Evolutionary conservation across 306 rosid species (phyloP).

Genomic region (Leucaena leucocephala): DNA sequence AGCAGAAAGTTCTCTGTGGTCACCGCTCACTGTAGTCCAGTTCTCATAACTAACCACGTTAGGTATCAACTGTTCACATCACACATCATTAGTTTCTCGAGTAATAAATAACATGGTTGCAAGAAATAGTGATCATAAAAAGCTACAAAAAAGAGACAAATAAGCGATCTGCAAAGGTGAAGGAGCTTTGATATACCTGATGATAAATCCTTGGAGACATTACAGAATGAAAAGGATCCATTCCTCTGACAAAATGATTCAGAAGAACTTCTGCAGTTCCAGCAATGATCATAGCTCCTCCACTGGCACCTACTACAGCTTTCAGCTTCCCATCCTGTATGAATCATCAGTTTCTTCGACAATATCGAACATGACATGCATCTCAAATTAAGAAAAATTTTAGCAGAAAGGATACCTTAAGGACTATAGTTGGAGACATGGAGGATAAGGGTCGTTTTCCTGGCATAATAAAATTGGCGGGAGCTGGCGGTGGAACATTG

Average conservation of each 20-base stretch:
- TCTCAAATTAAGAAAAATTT: constrained; percentile 13
- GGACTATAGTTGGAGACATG: constrained; percentile 80
- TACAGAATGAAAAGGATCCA: constrained; percentile 75
- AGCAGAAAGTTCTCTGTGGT: constrained; percentile 67
- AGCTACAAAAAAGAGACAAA: background rate
- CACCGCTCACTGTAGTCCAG: constrained; percentile 74
- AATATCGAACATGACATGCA: constrained; percentile 15
- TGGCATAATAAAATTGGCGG: constrained; percentile 73
- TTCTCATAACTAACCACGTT: constrained; percentile 72
- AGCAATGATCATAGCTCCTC: constrained; percentile 66
- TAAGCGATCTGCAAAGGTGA: background rate
- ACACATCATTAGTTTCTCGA: constrained; percentile 19
- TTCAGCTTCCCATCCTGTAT: constrained; percentile 63
- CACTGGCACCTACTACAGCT: constrained; percentile 87
- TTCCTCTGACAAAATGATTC: constrained; percentile 76
- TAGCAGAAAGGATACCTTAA: constrained; percentile 56
- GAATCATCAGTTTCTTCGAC: constrained; percentile 7
- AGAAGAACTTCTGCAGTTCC: constrained; percentile 71
- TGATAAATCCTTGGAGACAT: constrained; percentile 82
- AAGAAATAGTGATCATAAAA: background rate
- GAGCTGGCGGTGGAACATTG: constrained; percentile 66
- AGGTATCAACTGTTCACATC: constrained; percentile 65
- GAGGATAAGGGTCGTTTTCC: constrained; percentile 85
- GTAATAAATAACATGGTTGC: background rate
- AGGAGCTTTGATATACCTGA: constrained; percentile 40